phyloP scores from a whole-genome alignment of 2,329 filamentous ascomycete species.

The Apiospora marii region DNA sequence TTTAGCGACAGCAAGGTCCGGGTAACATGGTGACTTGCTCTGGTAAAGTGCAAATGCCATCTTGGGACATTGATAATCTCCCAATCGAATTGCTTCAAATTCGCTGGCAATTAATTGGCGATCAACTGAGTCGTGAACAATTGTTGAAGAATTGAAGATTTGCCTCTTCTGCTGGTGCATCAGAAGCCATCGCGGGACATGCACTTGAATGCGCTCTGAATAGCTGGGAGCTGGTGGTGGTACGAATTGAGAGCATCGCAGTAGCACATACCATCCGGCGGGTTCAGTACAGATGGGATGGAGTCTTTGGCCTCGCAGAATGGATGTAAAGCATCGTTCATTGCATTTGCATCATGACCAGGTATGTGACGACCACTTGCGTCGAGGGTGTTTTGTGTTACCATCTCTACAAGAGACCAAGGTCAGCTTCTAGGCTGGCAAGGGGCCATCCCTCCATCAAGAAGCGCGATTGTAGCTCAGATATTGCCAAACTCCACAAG shows the following conservation, averaged over 20 bases:
- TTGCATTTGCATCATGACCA: not conserved
- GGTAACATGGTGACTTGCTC: not conserved
- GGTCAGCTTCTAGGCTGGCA: not conserved
- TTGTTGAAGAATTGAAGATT: not conserved
- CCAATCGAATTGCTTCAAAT: too few species aligned
- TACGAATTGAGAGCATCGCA: too few species aligned
- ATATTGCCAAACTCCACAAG: conserved; percentile 24
- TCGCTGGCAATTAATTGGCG: too few species aligned
- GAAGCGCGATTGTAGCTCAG: not conserved
- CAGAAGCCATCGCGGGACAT: too few species aligned
- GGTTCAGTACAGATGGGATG: too few species aligned
- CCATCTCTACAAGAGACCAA: not conserved
- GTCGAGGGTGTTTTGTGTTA: not conserved
- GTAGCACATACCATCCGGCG: too few species aligned
- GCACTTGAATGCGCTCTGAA: not conserved
- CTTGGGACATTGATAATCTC: not conserved
- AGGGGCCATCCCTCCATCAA: not conserved
- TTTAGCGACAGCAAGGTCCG: not conserved
- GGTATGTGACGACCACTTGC: not conserved
- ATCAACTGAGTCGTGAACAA: not conserved
- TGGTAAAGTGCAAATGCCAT: too few species aligned
- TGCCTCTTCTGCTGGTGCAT: not conserved
- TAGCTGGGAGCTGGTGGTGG: too few species aligned
- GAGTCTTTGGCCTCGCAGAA: too few species aligned
- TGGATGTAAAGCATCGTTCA: not conserved